Base-by-base conservation (phyloP, 257 asterid species). In the Verbena officinalis region DNA sequence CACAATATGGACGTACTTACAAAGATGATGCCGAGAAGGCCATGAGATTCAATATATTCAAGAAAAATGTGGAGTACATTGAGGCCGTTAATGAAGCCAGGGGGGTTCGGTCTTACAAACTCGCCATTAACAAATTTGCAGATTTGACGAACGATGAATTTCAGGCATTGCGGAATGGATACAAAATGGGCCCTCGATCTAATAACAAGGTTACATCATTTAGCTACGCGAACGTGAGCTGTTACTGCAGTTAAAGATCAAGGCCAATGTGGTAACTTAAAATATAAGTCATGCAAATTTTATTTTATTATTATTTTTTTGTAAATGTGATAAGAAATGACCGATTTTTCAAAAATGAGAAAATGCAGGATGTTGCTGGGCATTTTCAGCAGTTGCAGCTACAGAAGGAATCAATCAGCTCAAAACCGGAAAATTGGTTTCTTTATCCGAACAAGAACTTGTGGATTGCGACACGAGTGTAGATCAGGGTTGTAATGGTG, bases 121-220 rank as follows among this genome's bases (percentile, higher is more conserved):
- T 83, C 15, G 76, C 75, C 6, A 27, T 73, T 50, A 83, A 83
- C 14, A 52, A 62, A 12, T 83, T 80, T 64, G 80, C 84, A 11
- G 89, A 83, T 72, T 54, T 78, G 54, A 80, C 78, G 4, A 75
- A 78, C 39, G 68, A 74, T n/a, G 83, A 78, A 55, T 80, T 83
- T 44, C 48, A 19, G 21, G 62, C 74, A 0, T 72, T 77, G 2
- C 67, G 67, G 4, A 77, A 66, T 12, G 86, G 84, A 22, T 81
- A 70, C 66, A 73, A 42, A 36, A 6, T 13, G 76, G 54, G 5
- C 0, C 44, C 73, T 16, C 43, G 19, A 3, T 11, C 23, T 1
- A 46, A 73, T 20, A 45, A 73, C 15, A 39, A 20, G 31, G 64
- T 49, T 9, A 51, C 55, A 6, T 19, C 79, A 3, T 80, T 79